Evolutionary conservation across 192 early-diverging fungal species (phyloP).

Genomic region (Geranomyces michiganensis): DNA sequence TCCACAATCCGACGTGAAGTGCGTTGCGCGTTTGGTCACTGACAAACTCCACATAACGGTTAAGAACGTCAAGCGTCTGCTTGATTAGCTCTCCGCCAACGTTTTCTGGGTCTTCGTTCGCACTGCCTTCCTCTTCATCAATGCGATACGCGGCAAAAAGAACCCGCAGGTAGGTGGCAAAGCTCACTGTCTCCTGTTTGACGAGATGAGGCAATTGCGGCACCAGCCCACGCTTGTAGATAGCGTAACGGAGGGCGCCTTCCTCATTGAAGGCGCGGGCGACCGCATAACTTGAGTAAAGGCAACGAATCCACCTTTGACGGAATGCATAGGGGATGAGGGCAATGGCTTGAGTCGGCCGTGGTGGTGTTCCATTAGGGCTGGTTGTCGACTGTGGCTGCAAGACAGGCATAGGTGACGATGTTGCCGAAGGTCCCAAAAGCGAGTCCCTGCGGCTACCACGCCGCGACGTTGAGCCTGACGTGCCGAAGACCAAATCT

Average conservation of each 20-base stretch:
- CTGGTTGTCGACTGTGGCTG: background rate
- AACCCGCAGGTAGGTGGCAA: constrained; percentile 48
- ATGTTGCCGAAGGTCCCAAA: background rate
- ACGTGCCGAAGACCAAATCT: constrained; percentile 40
- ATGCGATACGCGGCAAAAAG: constrained; percentile 52
- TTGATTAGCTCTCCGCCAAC: constrained; percentile 31
- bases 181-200: constrained; percentile 79
- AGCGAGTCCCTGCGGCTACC: constrained; percentile 17
- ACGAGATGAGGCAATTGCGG: constrained; percentile 87
- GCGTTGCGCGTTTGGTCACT: constrained; percentile 45
- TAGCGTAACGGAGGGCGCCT: constrained; percentile 73
- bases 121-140: background rate
- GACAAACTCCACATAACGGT: constrained; percentile 47
- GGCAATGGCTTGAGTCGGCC: constrained; percentile 31
- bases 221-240: constrained; percentile 83
- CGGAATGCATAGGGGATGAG: constrained; percentile 38
- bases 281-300: constrained; percentile 71
- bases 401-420: background rate
- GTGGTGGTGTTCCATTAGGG: background rate
- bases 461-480: constrained; percentile 10
- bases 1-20: constrained; percentile 55
- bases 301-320: constrained; percentile 39
- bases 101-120: background rate
- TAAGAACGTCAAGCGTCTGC: constrained; percentile 50
- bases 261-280: constrained; percentile 81